phyloP scores from a whole-genome alignment of 2,329 filamentous ascomycete genomes.

The Fusarium penzigii region DNA sequence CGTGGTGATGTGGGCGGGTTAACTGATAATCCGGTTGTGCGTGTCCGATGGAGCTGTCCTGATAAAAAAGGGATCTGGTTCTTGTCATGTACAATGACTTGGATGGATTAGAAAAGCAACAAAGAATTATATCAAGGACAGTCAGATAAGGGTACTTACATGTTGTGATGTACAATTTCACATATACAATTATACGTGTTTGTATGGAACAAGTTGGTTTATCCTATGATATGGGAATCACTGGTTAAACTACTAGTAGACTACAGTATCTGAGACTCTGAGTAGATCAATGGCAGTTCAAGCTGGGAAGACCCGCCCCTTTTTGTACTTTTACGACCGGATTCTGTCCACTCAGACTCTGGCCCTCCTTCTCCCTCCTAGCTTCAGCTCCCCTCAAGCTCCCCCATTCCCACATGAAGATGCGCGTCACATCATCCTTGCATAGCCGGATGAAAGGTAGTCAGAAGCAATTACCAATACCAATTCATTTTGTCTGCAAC shows the following conservation, averaged over 20 bases:
- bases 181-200: background rate
- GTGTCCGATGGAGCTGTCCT: no score
- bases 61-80: no score
- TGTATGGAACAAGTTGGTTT: background rate
- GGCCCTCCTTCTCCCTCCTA: background rate
- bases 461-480: no score
- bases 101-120: background rate
- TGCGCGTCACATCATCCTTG: background rate
- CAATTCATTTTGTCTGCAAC: no score
- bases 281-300: no score
- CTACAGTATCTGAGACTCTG: no score
- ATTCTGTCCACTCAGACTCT: slow-evolving; percentile 1
- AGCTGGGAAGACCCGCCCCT: slow-evolving; percentile 33
- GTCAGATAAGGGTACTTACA: background rate
- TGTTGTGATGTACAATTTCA: background rate
- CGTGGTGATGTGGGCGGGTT: background rate
- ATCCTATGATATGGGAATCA: background rate
- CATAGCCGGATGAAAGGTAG: background rate
- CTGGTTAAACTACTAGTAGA: background rate
- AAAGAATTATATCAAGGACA: background rate
- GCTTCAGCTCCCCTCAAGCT: background rate
- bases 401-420: background rate
- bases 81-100: no score
- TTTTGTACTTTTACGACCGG: slow-evolving; percentile 32
- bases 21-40: background rate